A percentile compares a stretch with the other conserved stretches of the same genome.
These are phyloP conservation scores for Physcomitrium patens DNA, from an alignment of 225 moss, liverwort and hornwort species.

Conservation along the genomic window DNA sequence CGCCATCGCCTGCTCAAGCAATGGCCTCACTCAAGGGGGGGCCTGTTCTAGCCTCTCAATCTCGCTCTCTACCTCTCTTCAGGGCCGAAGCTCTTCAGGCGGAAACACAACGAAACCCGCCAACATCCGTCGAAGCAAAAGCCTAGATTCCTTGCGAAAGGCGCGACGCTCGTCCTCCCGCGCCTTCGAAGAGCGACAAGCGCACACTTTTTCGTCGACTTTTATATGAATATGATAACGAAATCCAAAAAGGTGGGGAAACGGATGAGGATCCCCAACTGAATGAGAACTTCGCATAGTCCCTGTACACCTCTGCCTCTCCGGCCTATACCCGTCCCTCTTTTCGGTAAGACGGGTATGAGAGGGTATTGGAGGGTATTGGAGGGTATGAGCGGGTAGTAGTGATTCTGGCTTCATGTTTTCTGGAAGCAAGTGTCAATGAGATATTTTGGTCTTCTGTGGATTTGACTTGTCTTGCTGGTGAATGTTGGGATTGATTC, in stretches of 20 bases:
- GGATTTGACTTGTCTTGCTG: no score
- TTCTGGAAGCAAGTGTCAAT: no score
- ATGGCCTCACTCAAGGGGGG: no score
- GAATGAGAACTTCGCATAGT: neutral
- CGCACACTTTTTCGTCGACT: constrained; percentile 41
- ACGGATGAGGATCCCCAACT: constrained; percentile 12
- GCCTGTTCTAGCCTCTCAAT: neutral
- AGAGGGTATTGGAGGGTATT: no score
- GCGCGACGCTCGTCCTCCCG: neutral
- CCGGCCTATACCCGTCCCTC: neutral
- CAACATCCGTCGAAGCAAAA: constrained; percentile 23
- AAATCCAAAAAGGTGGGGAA: constrained; percentile 27
- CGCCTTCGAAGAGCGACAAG: neutral
- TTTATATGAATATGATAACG: neutral
- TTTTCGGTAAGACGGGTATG: no score
- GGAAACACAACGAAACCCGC: constrained; percentile 15
- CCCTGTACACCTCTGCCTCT: neutral
- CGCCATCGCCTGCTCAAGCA: constrained; percentile 22
- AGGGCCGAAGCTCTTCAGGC: neutral
- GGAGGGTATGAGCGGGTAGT: no score
- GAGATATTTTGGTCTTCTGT: no score
- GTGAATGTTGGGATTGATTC: no score
- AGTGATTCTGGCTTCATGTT: no score
- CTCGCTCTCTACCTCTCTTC: no score
- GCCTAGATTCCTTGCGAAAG: constrained; percentile 19